phyloP scores from a whole-genome alignment of 2,329 filamentous ascomycete genomes.

The Diaporthe eres region DNA sequence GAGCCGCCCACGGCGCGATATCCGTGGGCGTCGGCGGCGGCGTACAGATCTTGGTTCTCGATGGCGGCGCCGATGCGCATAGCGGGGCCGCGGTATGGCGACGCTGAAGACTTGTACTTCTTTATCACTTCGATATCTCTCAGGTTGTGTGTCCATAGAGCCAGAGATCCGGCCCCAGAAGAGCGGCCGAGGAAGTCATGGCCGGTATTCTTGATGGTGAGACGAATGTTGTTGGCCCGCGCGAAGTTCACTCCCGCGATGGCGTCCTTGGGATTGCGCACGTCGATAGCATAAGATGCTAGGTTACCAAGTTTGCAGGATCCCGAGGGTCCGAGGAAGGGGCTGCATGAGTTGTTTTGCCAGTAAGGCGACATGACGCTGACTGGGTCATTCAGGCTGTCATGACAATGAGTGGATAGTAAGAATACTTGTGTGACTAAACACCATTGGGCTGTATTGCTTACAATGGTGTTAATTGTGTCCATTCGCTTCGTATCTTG shows the following conservation, averaged over 20 bases:
- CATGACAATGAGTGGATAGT: no score
- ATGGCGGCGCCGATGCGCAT: not conserved
- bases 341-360: slow-evolving; percentile 46
- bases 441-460: no score
- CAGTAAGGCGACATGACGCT: not conserved
- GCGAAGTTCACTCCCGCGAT: slow-evolving; percentile 13
- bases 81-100: not conserved
- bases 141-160: slow-evolving; percentile 11
- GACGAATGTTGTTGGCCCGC: not conserved
- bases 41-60: not conserved
- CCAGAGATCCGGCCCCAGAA: not conserved
- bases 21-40: slow-evolving; percentile 51
- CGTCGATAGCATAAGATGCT: slow-evolving; percentile 48
- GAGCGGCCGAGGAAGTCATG: slow-evolving; percentile 52
- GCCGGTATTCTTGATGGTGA: slow-evolving; percentile 12
- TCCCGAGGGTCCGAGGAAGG: slow-evolving; percentile 59
- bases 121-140: not conserved
- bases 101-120: not conserved
- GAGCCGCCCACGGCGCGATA: slow-evolving; percentile 61
- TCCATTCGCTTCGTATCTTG: no score
- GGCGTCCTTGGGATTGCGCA: slow-evolving; percentile 40
- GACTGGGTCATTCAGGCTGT: no score
- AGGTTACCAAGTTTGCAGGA: slow-evolving; percentile 55
- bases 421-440: no score
- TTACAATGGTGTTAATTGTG: no score